phyloP scores from a whole-genome alignment of 148 eudicot genomes.

The Amaranthus hypochondriacus region DNA sequence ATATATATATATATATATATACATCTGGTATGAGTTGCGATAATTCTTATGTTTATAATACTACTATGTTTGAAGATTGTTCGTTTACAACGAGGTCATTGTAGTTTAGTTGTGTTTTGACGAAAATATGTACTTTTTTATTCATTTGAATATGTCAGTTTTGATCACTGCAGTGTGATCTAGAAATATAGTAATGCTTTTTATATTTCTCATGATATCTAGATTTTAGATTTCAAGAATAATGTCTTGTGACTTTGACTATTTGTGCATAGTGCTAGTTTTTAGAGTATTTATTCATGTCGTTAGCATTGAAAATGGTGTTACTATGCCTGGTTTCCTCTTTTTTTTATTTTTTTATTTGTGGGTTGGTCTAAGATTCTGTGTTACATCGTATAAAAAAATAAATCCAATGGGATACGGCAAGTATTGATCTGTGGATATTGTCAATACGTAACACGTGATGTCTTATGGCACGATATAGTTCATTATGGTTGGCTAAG shows the following conservation, averaged over 20 bases:
- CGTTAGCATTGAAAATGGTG: background rate
- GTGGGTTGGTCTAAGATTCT: background rate
- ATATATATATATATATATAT: too few species aligned
- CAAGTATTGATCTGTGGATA: background rate
- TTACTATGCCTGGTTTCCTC: background rate
- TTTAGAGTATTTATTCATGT: background rate
- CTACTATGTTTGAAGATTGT: background rate
- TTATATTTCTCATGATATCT: background rate
- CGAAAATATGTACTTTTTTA: too few species aligned
- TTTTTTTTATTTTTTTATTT: background rate
- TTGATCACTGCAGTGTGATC: too few species aligned
- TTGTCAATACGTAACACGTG: background rate
- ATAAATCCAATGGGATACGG: background rate
- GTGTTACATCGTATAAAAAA: background rate
- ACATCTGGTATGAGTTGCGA: background rate
- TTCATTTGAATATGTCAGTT: too few species aligned
- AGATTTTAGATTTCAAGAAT: background rate
- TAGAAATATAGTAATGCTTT: too few species aligned
- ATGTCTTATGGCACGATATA: background rate
- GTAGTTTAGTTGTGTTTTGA: background rate
- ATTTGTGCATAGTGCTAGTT: background rate
- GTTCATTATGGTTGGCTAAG: background rate
- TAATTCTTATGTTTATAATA: conserved; percentile 1
- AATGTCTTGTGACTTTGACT: conserved; percentile 8
- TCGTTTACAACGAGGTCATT: background rate